A percentile compares a stretch with the other conserved stretches of the same genome.
These are phyloP conservation scores for Emiliania huxleyi DNA, from an alignment of 78 protist genomes.

Conservation along the genomic window DNA sequence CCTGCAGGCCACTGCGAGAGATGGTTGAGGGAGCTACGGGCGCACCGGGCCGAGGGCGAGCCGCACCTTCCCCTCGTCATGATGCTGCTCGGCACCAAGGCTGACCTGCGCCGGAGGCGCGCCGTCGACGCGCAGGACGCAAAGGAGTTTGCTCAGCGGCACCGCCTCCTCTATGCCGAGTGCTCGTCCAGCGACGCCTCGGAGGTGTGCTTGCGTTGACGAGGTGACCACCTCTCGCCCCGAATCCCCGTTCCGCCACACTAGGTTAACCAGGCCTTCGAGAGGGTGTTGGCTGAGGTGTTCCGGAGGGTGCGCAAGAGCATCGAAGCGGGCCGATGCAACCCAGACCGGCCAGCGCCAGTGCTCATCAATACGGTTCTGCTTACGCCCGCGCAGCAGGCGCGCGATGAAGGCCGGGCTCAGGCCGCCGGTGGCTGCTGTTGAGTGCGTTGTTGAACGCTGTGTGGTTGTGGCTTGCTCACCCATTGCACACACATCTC, in stretches of 20 bases:
- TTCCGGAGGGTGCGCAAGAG: not conserved
- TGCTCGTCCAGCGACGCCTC: conserved; percentile 77
- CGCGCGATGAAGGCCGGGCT: not conserved
- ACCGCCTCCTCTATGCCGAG: conserved; percentile 66
- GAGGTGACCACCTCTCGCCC: too few relatives aligned
- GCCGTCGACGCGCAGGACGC: conserved; percentile 73
- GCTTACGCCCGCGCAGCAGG: not conserved
- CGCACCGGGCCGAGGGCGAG: conserved; percentile 55
- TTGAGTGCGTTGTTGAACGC: too few relatives aligned
- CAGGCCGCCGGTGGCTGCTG: too few relatives aligned
- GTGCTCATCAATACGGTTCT: not conserved
- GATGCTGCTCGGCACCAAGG: conserved; percentile 98
- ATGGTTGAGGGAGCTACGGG: not conserved
- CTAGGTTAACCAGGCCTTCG: too few relatives aligned
- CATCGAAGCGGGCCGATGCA: not conserved
- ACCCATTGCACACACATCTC: too few relatives aligned
- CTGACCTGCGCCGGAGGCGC: conserved; percentile 74
- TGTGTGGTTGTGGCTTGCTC: too few relatives aligned
- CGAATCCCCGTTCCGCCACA: too few relatives aligned
- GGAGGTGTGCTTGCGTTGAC: not conserved
- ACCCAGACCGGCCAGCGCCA: not conserved
- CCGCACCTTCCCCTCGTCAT: conserved; percentile 88
- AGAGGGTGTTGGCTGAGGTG: not conserved
- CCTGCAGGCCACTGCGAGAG: not conserved
- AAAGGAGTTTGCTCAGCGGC: conserved; percentile 58